These are phyloP conservation scores for Diophrys appendiculata DNA, from an alignment of 73 alveolate species.

Conservation along the genomic window DNA sequence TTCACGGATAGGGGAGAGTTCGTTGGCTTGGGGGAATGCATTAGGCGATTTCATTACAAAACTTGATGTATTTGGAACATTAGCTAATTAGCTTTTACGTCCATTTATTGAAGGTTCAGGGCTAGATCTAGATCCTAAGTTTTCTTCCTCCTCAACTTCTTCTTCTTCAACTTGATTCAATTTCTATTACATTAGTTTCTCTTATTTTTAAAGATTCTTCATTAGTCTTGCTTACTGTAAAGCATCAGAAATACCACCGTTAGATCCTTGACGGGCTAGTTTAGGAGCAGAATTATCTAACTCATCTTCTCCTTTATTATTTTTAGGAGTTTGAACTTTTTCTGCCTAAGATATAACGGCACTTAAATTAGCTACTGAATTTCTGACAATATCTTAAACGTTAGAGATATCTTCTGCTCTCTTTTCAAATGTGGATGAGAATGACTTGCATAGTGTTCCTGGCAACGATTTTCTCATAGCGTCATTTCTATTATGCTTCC, in stretches of 20 bases:
- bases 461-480: not conserved
- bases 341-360: no score
- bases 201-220: not conserved
- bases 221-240: not conserved
- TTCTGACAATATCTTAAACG: not conserved
- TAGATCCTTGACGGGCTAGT: no score
- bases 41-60: no score
- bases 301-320: no score
- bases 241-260: not conserved
- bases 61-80: no score
- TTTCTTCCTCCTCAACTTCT: not conserved
- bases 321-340: no score
- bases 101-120: no score
- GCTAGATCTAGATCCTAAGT: no score
- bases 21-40: no score
- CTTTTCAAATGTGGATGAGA: not conserved
- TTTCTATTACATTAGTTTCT: not conserved
- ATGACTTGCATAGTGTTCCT: not conserved
- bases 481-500: slow-evolving; percentile 1
- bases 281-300: no score
- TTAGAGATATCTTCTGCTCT: not conserved
- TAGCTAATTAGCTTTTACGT: no score
- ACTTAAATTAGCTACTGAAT: not conserved
- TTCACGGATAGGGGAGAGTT: no score
- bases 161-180: not conserved